Base-by-base conservation (phyloP, 2,329 filamentous ascomycete species). In the Arthrocladium fulminans region DNA sequence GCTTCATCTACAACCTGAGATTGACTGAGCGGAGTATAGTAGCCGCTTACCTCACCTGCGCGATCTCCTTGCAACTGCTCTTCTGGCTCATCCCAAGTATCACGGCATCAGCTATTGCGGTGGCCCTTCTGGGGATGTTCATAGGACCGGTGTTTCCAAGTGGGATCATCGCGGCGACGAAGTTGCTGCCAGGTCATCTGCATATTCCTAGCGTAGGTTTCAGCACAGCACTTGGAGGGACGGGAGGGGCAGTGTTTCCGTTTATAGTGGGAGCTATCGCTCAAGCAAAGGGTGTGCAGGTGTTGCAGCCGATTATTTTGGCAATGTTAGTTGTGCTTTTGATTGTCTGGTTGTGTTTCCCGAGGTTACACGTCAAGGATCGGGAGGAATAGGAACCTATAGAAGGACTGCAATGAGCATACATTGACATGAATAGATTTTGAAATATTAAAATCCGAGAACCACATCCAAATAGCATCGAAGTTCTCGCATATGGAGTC, bases 1-100 rank as follows among this genome's bases (percentile, higher is more conserved):
- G 20, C 30, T 35, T 45, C 29, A 23, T 37, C 3, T 17, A 8
- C 4, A 10, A 9, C 2, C 49, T 57, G 22, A 70, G 74, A 2
- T 69, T 87, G 15, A 84, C 84, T 1, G 84, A 89, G 66, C 84
- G 81, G 58, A 61, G 74, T 7, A 75, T 79, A 41, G 73, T 83
- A 44, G 65, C 71, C 2, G 53, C 62, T 8, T 90, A 90, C 63
- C 71, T 90, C 2, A 60, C 73, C 2, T 61, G 81, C 5, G 74
- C 75, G 22, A 74, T 86, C 43, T 77, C 60, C 0, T 69, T 88
- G 24, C 75, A 89, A 64, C 67, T 89, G 2, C 63, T 88, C 47
- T 88, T 88, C 71, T 90, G 85, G 84, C 76, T 88, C 3, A 80
- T 89, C 1, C 84, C 84, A 0, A 77, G 77, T 47, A 84, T 88